Evolutionary conservation across 371 early-diverging fungal genomes (phyloP), one percentile per base, ranked within the genome.

Genomic region (Umbelopsis sp.): DNA sequence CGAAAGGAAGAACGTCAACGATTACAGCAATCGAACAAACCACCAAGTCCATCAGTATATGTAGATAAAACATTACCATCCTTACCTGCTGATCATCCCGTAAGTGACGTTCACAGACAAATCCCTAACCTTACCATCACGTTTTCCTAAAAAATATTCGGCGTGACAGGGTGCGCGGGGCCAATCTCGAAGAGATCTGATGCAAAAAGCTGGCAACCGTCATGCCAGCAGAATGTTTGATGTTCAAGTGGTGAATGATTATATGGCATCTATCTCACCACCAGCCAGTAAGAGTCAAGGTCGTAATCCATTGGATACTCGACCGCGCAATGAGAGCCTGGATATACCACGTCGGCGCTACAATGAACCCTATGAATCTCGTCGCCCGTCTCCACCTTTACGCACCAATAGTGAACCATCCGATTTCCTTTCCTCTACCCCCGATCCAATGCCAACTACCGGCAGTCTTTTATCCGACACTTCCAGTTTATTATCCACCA

Each of bases 1-100:
- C 73, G 76, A 51, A 72, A 74, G 68, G 80, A 80, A 38, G 83
- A 80, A 52, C 66, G 73, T 4, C 76, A 73, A 35, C 69, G 52
- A 24, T 68, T 45, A 18, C 76, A 72, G 20, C 57, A 72, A 53
- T 18, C 35, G 18, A 11, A 57, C 14, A 57, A 57, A n/a, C 57
- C 57, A 16, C 57, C 57, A 12, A 57, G 57, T 57, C 57, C 57
- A 35, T 57, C 57, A 18, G 57, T 3, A 29, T 35, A 57, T 57
- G 37, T 57, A 18, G 57, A 57, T 57, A 57, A 57, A 57, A 57
- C 29, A 29, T 35, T 57, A 6, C 57, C 57, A 35, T 57, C 57
- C 14, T 35, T 57, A 18, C 57, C 57, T 4, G 18, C 32, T 2
- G 57, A 57, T 7, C 18, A 57, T 57, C 16, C 57, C 35, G 57